phyloP scores from a whole-genome alignment of 2,329 filamentous ascomycete genomes.

The Ophiostoma sp. region DNA sequence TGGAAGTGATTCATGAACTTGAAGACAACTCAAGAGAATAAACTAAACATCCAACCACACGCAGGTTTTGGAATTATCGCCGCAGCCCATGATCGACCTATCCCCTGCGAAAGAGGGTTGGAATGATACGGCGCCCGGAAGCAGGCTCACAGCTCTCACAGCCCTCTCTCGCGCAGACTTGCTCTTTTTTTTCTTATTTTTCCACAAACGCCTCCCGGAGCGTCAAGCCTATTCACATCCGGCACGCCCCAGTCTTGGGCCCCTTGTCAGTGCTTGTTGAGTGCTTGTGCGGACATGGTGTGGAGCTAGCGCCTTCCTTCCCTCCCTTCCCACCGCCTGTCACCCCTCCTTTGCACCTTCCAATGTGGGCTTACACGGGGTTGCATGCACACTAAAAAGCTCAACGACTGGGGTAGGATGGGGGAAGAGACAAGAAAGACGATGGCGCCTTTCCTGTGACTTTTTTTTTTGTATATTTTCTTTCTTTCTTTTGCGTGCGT shows the following conservation, averaged over 20 bases:
- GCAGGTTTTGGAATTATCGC: not conserved
- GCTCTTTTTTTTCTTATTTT: not conserved
- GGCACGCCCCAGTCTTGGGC: not conserved
- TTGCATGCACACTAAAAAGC: not conserved
- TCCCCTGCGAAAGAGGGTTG: not conserved
- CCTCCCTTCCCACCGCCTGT: not conserved
- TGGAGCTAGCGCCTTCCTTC: not conserved
- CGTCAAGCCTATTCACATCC: slow-evolving; percentile 8
- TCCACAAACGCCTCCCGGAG: not conserved
- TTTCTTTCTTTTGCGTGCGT: not conserved
- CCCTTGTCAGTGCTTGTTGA: not conserved
- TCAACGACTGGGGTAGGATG: not conserved
- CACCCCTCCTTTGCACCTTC: slow-evolving; percentile 9
- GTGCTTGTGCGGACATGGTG: not conserved
- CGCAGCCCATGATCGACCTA: not conserved
- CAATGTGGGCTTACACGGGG: slow-evolving; percentile 8
- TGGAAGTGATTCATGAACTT: not conserved
- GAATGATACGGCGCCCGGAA: slow-evolving; percentile 3
- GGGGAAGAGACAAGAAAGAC: not conserved
- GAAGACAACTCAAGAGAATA: not conserved
- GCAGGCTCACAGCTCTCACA: not conserved
- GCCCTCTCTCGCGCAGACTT: not conserved
- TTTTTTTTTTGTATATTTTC: not conserved
- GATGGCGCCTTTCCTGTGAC: not conserved
- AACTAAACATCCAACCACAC: not conserved